A percentile compares a stretch with the other conserved stretches of the same genome.
These are phyloP conservation scores for Tolypocladium paradoxum DNA, from an alignment of 2,329 filamentous ascomycete genomes.

Conservation along the genomic window DNA sequence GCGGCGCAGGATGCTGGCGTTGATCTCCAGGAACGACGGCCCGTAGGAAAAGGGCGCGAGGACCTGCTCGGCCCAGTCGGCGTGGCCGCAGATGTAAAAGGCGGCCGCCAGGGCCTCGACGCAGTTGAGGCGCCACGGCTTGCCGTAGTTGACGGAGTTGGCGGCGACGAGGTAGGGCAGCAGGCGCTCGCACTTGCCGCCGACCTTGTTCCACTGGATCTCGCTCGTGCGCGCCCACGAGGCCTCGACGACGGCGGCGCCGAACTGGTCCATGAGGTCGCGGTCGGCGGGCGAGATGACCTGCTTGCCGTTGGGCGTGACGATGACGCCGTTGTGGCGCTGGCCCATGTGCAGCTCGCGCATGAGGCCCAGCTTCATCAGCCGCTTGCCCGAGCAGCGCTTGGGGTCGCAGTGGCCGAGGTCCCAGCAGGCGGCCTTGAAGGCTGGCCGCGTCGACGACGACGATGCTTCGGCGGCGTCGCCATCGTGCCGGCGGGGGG, in stretches of 20 bases:
- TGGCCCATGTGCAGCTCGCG: constrained; percentile 85
- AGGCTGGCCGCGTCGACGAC: constrained; percentile 36
- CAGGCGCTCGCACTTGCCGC: constrained; percentile 83
- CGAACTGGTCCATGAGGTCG: constrained; percentile 73
- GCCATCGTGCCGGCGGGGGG: constrained; percentile 37
- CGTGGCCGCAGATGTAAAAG: constrained; percentile 84
- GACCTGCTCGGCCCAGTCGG: constrained; percentile 81
- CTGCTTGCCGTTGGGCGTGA: constrained; percentile 87
- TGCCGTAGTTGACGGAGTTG: constrained; percentile 95
- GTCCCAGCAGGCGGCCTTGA: constrained; percentile 97
- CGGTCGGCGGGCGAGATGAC: constrained; percentile 75
- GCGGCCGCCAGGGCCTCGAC: constrained; percentile 89
- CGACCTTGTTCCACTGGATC: constrained; percentile 83
- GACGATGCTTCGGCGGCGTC: constrained; percentile 13
- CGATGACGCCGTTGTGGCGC: constrained; percentile 82
- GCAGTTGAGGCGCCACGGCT: constrained; percentile 90
- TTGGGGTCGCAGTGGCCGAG: constrained; percentile 96
- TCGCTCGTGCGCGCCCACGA: constrained; percentile 91
- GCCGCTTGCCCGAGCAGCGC: constrained; percentile 86
- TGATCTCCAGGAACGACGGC: constrained; percentile 81
- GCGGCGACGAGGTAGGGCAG: constrained; percentile 93
- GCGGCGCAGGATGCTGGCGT: constrained; percentile 65
- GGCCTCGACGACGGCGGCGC: constrained; percentile 92
- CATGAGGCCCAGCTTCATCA: constrained; percentile 90
- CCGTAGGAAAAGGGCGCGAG: constrained; percentile 84